A percentile compares a stretch with the other conserved stretches of the same genome.
Conservation (phyloP, 176 grass and related monocot species). For the Alopecurus myosuroides region DNA sequence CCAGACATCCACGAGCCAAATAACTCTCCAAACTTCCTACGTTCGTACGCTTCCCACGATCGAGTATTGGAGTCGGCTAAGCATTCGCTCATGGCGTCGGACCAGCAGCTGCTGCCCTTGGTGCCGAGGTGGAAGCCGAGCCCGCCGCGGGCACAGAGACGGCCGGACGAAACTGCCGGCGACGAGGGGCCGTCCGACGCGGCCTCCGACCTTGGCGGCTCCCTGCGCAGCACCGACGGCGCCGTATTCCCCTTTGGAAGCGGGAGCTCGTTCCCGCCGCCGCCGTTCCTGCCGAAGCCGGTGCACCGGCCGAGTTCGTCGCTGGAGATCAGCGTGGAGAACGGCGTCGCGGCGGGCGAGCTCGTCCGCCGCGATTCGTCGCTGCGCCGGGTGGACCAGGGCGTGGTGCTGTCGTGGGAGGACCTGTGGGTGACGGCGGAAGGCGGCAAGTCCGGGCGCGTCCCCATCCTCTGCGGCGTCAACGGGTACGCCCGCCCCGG, state of each 20-base stretch:
- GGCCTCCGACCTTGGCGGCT: too few species aligned
- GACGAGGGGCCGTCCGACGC: background rate
- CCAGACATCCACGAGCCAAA: background rate
- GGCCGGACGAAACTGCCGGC: background rate
- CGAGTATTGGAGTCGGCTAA: background rate
- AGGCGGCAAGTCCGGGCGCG: constrained; percentile 32
- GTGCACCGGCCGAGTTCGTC: too few species aligned
- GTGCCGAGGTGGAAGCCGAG: constrained; percentile 77
- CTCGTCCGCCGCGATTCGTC: constrained; percentile 18
- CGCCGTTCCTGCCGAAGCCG: too few species aligned
- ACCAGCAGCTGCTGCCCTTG: background rate
- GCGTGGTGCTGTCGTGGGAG: constrained; percentile 66
- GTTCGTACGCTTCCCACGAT: background rate
- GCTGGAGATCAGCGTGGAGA: too few species aligned
- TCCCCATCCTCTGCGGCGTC: too few species aligned
- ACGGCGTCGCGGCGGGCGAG: background rate
- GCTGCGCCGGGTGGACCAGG: constrained; percentile 26
- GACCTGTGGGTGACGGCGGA: constrained; percentile 66
- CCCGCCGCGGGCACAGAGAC: constrained; percentile 4
- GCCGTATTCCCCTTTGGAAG: too few species aligned
- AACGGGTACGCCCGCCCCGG: constrained; percentile 65
- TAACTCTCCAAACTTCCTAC: too few species aligned
- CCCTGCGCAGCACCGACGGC: too few species aligned
- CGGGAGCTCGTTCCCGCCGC: too few species aligned
- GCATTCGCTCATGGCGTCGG: too few species aligned